phyloP scores from a whole-genome alignment of 257 asterid species.

The Knoxia roxburghii region DNA sequence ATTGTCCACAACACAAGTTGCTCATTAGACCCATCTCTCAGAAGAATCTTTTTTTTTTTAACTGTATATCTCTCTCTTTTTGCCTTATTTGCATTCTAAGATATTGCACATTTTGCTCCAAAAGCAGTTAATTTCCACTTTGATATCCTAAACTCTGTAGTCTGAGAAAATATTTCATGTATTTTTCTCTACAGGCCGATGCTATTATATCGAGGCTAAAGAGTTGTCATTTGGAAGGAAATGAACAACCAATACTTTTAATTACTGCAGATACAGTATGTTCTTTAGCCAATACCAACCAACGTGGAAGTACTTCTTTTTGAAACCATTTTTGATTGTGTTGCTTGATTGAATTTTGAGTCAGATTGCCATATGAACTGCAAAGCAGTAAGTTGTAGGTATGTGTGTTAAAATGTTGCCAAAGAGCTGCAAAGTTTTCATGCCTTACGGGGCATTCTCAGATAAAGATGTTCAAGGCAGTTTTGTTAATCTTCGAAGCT shows the following conservation, averaged over 20 bases:
- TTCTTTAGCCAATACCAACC: constrained; percentile 5
- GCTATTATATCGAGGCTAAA: constrained; percentile 55
- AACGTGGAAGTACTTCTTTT: background rate
- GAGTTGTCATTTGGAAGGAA: constrained; percentile 29
- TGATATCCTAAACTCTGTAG: background rate
- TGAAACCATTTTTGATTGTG: background rate
- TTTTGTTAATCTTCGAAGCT: background rate
- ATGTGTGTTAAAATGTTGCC: background rate
- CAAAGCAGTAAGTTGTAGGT: background rate
- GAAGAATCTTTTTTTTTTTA: background rate
- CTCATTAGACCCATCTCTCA: background rate
- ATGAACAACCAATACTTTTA: constrained; percentile 46
- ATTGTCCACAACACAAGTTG: background rate
- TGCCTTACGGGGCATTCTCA: background rate
- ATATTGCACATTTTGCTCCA: background rate
- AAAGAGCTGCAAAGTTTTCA: background rate
- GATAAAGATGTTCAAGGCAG: background rate
- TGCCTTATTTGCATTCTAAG: background rate
- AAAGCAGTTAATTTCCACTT: background rate
- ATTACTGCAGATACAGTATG: constrained; percentile 92
- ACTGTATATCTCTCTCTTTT: background rate
- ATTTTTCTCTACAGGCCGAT: constrained; percentile 53
- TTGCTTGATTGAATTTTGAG: background rate
- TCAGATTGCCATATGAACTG: background rate
- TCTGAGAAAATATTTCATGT: constrained; percentile 13